Evolutionary conservation across 176 grass and related monocot species (phyloP).

Genomic region (Miscanthus lutarioriparius): DNA sequence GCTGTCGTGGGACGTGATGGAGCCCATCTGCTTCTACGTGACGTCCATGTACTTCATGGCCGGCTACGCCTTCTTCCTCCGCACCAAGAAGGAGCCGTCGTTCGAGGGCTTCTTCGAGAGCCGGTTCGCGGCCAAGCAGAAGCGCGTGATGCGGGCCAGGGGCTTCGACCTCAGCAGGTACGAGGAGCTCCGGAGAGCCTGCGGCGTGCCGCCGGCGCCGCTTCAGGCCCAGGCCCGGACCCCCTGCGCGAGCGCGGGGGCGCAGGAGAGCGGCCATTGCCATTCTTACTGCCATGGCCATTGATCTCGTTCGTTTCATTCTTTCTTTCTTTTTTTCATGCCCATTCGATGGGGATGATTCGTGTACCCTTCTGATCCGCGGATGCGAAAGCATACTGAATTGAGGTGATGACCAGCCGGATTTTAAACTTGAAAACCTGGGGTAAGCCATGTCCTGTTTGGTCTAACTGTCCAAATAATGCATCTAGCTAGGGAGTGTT

Average conservation of each 20-base stretch:
- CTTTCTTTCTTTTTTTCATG: constrained; percentile 21
- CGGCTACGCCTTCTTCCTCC: constrained; percentile 86
- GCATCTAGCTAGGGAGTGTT: neutral
- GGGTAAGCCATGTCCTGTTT: neutral
- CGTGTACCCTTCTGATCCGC: constrained; percentile 34
- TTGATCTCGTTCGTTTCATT: constrained; percentile 25
- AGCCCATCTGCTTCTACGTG: constrained; percentile 96
- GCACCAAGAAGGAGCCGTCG: constrained; percentile 82
- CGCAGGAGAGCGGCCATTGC: constrained; percentile 28
- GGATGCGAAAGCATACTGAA: constrained; percentile 41
- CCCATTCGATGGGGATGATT: constrained; percentile 38
- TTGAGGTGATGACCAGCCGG: constrained; percentile 9
- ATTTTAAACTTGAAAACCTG: constrained; percentile 19
- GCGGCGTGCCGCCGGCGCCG: constrained; percentile 9
- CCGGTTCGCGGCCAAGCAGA: constrained; percentile 63
- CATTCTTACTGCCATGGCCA: constrained; percentile 49
- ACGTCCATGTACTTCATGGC: constrained; percentile 90
- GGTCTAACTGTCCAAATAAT: neutral
- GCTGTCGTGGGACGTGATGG: constrained; percentile 99
- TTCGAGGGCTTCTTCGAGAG: constrained; percentile 90
- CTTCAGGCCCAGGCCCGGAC: neutral
- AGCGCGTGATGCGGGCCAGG: constrained; percentile 48
- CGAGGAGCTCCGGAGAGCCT: constrained; percentile 56
- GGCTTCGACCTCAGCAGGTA: constrained; percentile 62
- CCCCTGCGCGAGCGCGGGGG: neutral